Percentiles rank a stretch among this genome's conserved stretches.
These are phyloP conservation scores for Lineolata rhizophorae DNA, from an alignment of 495 filamentous ascomycete genomes.

Conservation along the genomic window DNA sequence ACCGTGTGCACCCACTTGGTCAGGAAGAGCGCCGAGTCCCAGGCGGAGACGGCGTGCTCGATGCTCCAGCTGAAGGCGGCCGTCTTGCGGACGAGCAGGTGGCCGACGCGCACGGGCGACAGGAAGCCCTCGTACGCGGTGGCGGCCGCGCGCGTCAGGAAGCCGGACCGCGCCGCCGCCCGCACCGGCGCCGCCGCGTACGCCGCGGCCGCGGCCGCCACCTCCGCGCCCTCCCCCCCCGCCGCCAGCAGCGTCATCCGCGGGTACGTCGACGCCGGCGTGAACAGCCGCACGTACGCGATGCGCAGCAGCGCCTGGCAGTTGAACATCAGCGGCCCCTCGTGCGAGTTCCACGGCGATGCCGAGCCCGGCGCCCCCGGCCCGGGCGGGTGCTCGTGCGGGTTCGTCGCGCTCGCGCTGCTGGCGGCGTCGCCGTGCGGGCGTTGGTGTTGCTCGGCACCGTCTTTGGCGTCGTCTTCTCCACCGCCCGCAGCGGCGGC, in stretches of 20 bases:
- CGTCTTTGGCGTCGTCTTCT: neutral
- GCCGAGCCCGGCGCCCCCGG: neutral
- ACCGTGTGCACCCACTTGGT: slow-evolving; percentile 7
- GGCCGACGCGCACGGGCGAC: slow-evolving; percentile 2
- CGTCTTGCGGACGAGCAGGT: slow-evolving; percentile 5
- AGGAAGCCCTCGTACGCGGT: slow-evolving; percentile 4
- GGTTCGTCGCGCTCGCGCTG: neutral
- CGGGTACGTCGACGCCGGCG: slow-evolving; percentile 2
- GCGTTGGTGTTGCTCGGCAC: neutral
- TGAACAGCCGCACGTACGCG: slow-evolving; percentile 4
- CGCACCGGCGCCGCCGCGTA: slow-evolving; percentile 1
- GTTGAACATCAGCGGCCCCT: slow-evolving; percentile 7
- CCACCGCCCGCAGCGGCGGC: neutral
- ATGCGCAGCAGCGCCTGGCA: slow-evolving; percentile 6
- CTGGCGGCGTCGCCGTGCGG: too few relatives aligned
- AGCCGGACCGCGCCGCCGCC: neutral
- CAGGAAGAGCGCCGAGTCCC: slow-evolving; percentile 4
- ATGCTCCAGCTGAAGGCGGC: slow-evolving; percentile 8
- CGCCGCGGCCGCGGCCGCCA: neutral
- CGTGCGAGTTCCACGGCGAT: neutral
- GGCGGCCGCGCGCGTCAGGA: slow-evolving; percentile 2
- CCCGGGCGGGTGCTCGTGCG: neutral
- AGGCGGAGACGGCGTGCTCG: slow-evolving; percentile 6
- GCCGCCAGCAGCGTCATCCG: slow-evolving; percentile 4
- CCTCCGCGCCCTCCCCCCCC: slow-evolving; percentile 3